phyloP scores from a whole-genome alignment of 352 stramenopile genomes.

The Peronosclerospora sorghi region DNA sequence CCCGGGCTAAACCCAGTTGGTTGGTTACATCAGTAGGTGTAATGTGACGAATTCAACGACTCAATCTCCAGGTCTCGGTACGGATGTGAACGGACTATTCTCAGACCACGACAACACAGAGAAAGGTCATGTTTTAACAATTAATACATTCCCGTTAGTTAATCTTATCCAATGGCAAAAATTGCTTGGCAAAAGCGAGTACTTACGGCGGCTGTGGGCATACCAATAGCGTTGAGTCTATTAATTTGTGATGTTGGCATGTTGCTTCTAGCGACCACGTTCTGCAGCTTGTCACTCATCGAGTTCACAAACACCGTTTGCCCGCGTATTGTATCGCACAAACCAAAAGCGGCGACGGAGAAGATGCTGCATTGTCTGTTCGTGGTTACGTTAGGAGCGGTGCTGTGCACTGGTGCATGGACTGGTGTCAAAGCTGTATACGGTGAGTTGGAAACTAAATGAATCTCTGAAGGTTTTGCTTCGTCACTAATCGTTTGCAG shows the following conservation, averaged over 20 bases:
- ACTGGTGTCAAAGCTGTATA: conserved; percentile 22
- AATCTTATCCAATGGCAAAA: too few relatives aligned
- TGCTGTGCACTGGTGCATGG: conserved; percentile 27
- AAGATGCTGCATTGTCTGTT: conserved; percentile 17
- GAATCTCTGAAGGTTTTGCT: background rate
- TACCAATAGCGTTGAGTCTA: conserved; percentile 45
- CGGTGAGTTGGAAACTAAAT: conserved; percentile 6
- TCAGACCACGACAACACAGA: too few relatives aligned
- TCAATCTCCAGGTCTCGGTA: too few relatives aligned
- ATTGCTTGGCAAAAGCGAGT: conserved; percentile 50
- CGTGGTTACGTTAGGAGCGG: conserved; percentile 13
- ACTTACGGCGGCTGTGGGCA: conserved; percentile 43
- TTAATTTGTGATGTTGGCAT: conserved; percentile 39
- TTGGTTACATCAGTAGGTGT: too few relatives aligned
- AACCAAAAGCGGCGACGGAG: conserved; percentile 2
- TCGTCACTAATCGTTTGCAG: conserved; percentile 11
- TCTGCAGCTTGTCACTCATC: conserved; percentile 43
- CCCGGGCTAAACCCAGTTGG: too few relatives aligned
- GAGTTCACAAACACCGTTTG: conserved; percentile 50
- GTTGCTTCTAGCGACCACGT: conserved; percentile 29
- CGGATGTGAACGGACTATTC: too few relatives aligned
- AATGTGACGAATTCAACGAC: too few relatives aligned
- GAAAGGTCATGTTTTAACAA: too few relatives aligned
- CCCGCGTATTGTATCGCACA: conserved; percentile 26
- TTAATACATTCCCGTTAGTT: too few relatives aligned